Evolutionary conservation across 2,329 filamentous ascomycete genomes (phyloP), one percentile per base, ranked within the genome.

Genomic region (Alternaria longipes): DNA sequence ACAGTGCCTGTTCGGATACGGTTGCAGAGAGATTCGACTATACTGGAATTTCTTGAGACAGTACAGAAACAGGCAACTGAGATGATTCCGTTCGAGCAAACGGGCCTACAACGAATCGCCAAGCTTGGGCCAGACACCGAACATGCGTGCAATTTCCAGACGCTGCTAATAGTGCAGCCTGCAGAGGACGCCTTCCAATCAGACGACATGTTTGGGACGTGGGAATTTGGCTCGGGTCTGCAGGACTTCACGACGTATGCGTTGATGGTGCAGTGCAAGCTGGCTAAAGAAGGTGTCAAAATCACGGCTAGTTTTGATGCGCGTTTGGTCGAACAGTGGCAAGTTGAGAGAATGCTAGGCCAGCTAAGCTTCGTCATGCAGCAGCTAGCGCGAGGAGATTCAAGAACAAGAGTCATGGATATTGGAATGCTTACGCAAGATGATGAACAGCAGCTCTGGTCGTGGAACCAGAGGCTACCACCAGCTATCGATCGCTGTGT

Each of bases 101-200:
- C 64, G 24, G 78, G 78, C 14, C 53, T 77, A 36, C 74, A 77
- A 30, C 68, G 72, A 18, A 78, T 79, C 24, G 50, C 55, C 2
- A 49, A 24, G 11, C 2, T 50, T 4, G 4, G 14, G 1, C 7
- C 18, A 6, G 14, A 38, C 1, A 26, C 49, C 12, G 16, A 40
- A 4, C 24, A 62, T 60, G 59, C 53, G 16, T 42, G 58, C 14
- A 86, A 83, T 67, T 76, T 86, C 40, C 80, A 82, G 4, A 85
- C 82, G 0, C 81, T 84, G 3, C 70, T 87, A 1, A 83, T 87
- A 0, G 80, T 87, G 14, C 84, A 87, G 32, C 47, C 56, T n/a
- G 18, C 20, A 22, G 20, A 41, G 20, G 38, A 12, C 18, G 34
- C 34, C n/a, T 38, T 14, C 14, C 34, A 38, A 38, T 16, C 34